These are phyloP conservation scores for Benincasa hispida DNA, from an alignment of 306 rosid genomes.

Conservation along the genomic window DNA sequence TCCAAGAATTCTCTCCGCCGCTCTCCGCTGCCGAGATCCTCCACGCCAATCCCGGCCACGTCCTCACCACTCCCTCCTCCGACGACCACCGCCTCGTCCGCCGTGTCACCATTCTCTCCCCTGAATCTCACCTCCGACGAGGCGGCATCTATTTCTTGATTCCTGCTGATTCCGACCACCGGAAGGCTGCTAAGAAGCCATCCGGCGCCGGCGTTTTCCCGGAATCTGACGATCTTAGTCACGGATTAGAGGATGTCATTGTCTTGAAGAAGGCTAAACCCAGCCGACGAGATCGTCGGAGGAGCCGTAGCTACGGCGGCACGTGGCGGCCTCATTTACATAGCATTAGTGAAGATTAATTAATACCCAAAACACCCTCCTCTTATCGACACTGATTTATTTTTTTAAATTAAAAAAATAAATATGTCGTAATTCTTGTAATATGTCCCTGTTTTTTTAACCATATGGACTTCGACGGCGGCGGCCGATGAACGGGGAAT, in stretches of 20 bases:
- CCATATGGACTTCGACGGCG: background rate
- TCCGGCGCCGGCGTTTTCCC: background rate
- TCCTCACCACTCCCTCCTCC: slow-evolving; percentile 69
- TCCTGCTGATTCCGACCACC: slow-evolving; percentile 19
- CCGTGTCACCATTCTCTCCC: slow-evolving; percentile 58
- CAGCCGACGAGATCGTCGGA: slow-evolving; percentile 36
- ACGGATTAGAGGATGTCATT: background rate
- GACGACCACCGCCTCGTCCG: slow-evolving; percentile 57
- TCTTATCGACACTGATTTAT: background rate
- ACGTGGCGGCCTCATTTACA: slow-evolving; percentile 64
- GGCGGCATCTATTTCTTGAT: slow-evolving; percentile 87
- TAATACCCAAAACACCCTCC: background rate
- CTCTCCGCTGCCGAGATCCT: slow-evolving; percentile 72
- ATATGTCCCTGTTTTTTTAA: background rate
- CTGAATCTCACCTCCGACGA: slow-evolving; percentile 75
- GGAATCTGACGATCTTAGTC: background rate
- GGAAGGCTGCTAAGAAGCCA: background rate
- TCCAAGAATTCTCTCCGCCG: slow-evolving; percentile 60
- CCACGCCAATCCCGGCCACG: slow-evolving; percentile 61
- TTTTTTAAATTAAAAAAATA: slow-evolving; percentile 8
- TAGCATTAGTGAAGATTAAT: slow-evolving; percentile 54
- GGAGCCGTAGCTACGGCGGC: slow-evolving; percentile 21
- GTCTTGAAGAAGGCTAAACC: slow-evolving; percentile 20
- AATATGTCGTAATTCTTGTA: slow-evolving; percentile 37
- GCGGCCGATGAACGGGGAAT: background rate